phyloP scores from a whole-genome alignment of 2,329 filamentous ascomycete genomes.

The Fusarium nurragi region DNA sequence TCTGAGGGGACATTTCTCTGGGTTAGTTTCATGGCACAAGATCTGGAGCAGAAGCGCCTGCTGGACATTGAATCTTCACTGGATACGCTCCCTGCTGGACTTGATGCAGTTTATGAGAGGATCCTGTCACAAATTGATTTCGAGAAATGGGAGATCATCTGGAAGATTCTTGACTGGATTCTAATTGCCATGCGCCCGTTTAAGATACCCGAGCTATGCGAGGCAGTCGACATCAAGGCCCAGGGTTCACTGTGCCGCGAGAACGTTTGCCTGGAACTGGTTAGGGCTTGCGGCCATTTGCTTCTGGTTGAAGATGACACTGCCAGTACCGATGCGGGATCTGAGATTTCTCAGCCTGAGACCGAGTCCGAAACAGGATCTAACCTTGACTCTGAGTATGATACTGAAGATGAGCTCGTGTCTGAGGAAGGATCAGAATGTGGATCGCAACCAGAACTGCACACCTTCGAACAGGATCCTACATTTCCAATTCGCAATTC shows the following conservation, averaged over 20 bases:
- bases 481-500: too few species aligned
- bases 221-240: not conserved
- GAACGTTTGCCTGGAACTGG: not conserved
- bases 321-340: too few species aligned
- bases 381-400: too few species aligned
- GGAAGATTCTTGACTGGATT: conserved; percentile 8
- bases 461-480: too few species aligned
- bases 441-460: too few species aligned
- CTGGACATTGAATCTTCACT: not conserved
- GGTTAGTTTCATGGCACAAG: not conserved
- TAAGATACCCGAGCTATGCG: conserved; percentile 4
- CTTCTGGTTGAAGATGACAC: too few species aligned
- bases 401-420: too few species aligned
- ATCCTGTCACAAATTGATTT: not conserved
- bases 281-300: conserved; percentile 5
- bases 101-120: not conserved
- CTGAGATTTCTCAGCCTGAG: too few species aligned
- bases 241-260: not conserved
- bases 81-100: accelerated
- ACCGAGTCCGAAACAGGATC: too few species aligned
- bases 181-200: not conserved
- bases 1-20: not conserved
- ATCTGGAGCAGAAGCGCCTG: not conserved
- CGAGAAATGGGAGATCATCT: not conserved
- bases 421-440: too few species aligned